Conservation (phyloP, 129 eudicot species). For the Centaurea solstitialis region DNA sequence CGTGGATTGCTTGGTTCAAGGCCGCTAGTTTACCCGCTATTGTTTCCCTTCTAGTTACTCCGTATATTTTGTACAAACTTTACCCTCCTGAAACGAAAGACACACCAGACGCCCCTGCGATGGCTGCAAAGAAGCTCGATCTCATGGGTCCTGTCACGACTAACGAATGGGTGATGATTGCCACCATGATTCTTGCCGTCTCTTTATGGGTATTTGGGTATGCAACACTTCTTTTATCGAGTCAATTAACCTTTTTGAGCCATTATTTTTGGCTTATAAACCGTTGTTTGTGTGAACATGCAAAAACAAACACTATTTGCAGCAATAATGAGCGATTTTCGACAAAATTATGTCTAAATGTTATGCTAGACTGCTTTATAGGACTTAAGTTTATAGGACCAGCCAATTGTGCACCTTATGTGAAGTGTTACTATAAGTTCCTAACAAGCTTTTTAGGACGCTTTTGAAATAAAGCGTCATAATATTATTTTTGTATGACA, state of each 20-base stretch:
- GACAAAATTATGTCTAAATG: not conserved
- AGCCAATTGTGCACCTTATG: not conserved
- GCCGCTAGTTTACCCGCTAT: slow-evolving; percentile 78
- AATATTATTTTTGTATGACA: not conserved
- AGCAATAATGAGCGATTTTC: not conserved
- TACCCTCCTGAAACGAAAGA: slow-evolving; percentile 79
- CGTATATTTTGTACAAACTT: slow-evolving; percentile 64
- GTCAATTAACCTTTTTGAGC: not conserved
- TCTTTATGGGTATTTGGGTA: slow-evolving; percentile 85
- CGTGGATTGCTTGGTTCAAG: slow-evolving; percentile 81
- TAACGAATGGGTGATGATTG: slow-evolving; percentile 85
- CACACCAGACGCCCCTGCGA: slow-evolving; percentile 81
- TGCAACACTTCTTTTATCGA: not conserved
- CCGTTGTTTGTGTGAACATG: not conserved
- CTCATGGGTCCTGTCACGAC: slow-evolving; percentile 84
- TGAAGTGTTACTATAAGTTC: no score
- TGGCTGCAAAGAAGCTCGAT: slow-evolving; percentile 70
- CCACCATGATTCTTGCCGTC: slow-evolving; percentile 76
- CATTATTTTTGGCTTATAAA: not conserved
- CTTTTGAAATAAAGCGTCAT: not conserved
- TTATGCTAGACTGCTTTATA: not conserved
- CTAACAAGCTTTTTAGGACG: not conserved
- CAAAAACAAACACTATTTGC: no score
- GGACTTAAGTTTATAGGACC: not conserved
- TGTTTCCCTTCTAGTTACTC: slow-evolving; percentile 51